Conservation (phyloP, 2,329 filamentous ascomycete species). For the Exophiala spinifera region DNA sequence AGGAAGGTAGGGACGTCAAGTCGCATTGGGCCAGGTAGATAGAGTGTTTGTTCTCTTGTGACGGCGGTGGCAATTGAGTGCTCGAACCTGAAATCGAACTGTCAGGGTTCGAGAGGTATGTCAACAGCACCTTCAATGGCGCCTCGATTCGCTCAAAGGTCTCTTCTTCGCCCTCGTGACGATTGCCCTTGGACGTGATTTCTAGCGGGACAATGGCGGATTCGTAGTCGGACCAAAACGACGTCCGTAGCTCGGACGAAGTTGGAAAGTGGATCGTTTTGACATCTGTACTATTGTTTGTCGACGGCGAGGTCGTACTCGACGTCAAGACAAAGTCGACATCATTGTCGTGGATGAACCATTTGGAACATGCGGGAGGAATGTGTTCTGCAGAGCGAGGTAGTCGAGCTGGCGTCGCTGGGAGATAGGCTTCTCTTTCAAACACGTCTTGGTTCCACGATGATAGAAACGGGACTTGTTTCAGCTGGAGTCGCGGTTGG, state of each 20-base stretch:
- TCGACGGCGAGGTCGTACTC: slow-evolving; percentile 48
- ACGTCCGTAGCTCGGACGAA: slow-evolving; percentile 18
- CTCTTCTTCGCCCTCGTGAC: slow-evolving; percentile 1
- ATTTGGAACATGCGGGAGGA: slow-evolving; percentile 56
- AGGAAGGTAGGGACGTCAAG: slow-evolving; percentile 63
- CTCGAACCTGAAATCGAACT: slow-evolving; percentile 3
- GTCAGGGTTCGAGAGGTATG: slow-evolving; percentile 42
- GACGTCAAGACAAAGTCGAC: too few relatives aligned
- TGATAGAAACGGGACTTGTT: slow-evolving; percentile 29
- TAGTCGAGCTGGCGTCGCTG: slow-evolving; percentile 53
- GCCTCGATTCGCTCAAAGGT: slow-evolving; percentile 48
- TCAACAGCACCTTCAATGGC: slow-evolving; percentile 61
- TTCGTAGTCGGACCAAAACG: slow-evolving; percentile 39
- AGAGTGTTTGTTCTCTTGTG: neutral
- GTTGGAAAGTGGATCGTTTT: neutral
- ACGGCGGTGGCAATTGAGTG: slow-evolving; percentile 30
- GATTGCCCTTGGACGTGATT: slow-evolving; percentile 40
- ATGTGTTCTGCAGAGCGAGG: slow-evolving; percentile 42
- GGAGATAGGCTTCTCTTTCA: slow-evolving; percentile 51
- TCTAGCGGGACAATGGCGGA: slow-evolving; percentile 58
- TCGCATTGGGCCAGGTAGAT: slow-evolving; percentile 85
- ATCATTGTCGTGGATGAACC: slow-evolving; percentile 49
- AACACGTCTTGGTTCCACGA: slow-evolving; percentile 47
- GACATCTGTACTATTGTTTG: slow-evolving; percentile 7
- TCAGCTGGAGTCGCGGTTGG: neutral